Conservation (phyloP, 2,329 filamentous ascomycete species). For the Catunica adiposa region DNA sequence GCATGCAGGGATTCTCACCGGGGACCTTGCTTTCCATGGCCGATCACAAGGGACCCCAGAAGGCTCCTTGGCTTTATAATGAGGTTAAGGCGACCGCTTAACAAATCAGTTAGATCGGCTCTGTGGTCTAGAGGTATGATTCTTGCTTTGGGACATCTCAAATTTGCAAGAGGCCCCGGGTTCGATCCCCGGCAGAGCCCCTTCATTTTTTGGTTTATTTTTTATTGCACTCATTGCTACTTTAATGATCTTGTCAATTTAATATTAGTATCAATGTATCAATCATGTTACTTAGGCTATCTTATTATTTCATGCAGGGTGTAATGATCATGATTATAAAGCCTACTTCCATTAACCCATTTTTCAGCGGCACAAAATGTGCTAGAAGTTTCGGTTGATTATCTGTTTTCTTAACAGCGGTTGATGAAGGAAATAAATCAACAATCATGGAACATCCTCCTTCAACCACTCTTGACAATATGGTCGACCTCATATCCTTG, state of each 20-base stretch:
- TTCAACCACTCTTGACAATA: not conserved
- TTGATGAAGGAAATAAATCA: not conserved
- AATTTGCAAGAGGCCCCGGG: slow-evolving; percentile 13
- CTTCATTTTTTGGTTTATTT: not conserved
- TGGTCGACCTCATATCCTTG: not conserved
- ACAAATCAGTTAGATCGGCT: not conserved
- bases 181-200: slow-evolving; percentile 14
- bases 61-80: not conserved
- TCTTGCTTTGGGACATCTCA: slow-evolving; percentile 13
- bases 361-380: not conserved
- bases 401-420: no score
- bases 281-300: no score
- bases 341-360: not conserved
- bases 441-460: not conserved
- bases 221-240: no score
- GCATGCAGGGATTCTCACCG: no score
- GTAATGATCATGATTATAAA: no score
- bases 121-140: slow-evolving; percentile 14
- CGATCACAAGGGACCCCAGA: no score
- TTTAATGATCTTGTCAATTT: no score
- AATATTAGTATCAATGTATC: no score
- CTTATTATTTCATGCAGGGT: no score
- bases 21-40: no score
- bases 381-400: not conserved
- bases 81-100: not conserved